phyloP scores from a whole-genome alignment of 345 rosid genomes.

The Gossypium herbaceum region DNA sequence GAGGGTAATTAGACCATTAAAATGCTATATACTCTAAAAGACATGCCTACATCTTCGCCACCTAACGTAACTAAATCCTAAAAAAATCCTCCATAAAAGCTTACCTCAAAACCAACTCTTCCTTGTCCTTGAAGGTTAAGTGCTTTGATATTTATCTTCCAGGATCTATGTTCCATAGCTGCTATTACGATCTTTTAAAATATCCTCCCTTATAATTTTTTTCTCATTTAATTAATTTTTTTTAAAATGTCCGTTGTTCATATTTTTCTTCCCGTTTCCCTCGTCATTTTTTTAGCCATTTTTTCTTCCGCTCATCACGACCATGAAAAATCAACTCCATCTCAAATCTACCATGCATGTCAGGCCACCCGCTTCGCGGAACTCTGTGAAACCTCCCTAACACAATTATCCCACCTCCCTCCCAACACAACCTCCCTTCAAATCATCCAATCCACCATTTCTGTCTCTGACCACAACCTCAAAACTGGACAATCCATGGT shows the following conservation, averaged over 20 bases:
- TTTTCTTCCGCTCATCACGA: neutral
- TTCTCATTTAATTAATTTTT: too few species aligned
- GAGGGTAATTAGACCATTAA: too few species aligned
- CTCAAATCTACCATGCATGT: constrained; percentile 48
- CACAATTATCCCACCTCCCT: constrained; percentile 30
- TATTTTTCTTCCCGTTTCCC: neutral
- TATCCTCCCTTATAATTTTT: too few species aligned
- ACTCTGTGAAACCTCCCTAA: constrained; percentile 41
- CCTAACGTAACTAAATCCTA: neutral
- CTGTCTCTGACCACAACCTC: constrained; percentile 49
- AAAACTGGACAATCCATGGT: constrained; percentile 48
- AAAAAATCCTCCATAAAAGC: neutral
- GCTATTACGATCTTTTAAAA: too few species aligned
- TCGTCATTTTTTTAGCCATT: neutral
- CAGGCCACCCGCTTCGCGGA: constrained; percentile 60
- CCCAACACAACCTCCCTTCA: constrained; percentile 43
- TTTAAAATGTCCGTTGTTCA: too few species aligned
- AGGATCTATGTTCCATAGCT: too few species aligned
- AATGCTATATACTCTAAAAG: too few species aligned
- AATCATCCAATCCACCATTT: constrained; percentile 61
- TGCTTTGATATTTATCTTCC: neutral
- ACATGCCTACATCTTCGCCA: neutral
- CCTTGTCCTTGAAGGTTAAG: neutral
- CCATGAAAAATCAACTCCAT: neutral
- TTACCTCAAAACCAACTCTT: neutral